Base-by-base conservation (phyloP, 2,329 filamentous ascomycete species). In the Chaetomium sp. region DNA sequence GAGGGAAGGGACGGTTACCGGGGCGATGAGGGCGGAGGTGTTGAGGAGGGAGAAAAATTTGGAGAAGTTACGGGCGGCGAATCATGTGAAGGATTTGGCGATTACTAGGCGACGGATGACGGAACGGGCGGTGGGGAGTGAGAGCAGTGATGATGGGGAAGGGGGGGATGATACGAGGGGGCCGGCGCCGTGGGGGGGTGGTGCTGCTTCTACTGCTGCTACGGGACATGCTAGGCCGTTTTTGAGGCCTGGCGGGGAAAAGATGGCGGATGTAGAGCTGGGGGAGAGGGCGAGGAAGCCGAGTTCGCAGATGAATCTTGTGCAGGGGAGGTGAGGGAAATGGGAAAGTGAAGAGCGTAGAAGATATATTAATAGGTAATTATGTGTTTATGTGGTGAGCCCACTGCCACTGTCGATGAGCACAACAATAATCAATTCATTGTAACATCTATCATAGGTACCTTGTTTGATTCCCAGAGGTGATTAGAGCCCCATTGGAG, bases 1-100 rank as follows among this genome's bases (percentile, higher is more conserved):
- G n/a, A 38, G 47, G 12, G 62, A 63, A 54, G 54, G 44, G 3
- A 57, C 43, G 49, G 49, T 64, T 1, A 61, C 58, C 41, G 59
- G 62, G 9, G 46, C 19, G 4, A 62, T 64, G 62, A 64, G 63
- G 52, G 59, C 61, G 0, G 60, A 64, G 55, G 62, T 62, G 37
- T 43, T 64, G 58, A 54, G 62, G 43, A 47, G 54, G 49, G 58
- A 61, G 51, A 59, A 56, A 44, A 61, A 63, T 40, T 7, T 60
- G 52, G 59, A 63, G 48, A 59, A 48, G 50, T 50, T 61, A 53
- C 42, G 48, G 42, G 59, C 57, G 6, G 57, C 57, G 6, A 54
- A 50, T 11, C 55, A 59, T 53, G 55, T 62, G 9, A 50, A 32
- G 44, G 55, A 47, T 27, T 12, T 61, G 36, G 52, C 52, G 41